Base-by-base conservation (phyloP, 352 stramenopile genomes). In the Globisporangium iwayamae region DNA sequence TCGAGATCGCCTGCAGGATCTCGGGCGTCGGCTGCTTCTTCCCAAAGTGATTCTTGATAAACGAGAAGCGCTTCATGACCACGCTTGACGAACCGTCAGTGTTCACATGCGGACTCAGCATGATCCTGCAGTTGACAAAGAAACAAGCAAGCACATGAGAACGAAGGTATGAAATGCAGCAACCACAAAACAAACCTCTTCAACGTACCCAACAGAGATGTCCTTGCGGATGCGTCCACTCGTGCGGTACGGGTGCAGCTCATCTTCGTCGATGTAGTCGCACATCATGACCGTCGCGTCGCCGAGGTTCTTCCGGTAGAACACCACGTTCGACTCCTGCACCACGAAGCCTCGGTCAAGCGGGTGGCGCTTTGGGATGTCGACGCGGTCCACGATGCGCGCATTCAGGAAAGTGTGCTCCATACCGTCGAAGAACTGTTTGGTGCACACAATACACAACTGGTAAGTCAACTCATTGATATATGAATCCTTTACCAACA, bases 51-150 rank as follows among this genome's bases (percentile, higher is more conserved):
- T 88, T 78, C 53, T 78, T 79, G 56, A 88, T 78, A 60, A 89
- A 87, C 57, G 78, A 89, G 56, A 89, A 89, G 9, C 80, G 80
- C 54, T 85, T 81, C 71, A 90, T 78, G 47, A 90, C 67, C 34
- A 90, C 78, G 32, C 62, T 69, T 47, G 74, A 30, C 9, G 60
- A 60, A n/a, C 81, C 81, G 14, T 66, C 62, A 2, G 62, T 52
- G 6, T 80, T 71, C 8, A 82, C 64, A 52, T 79, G 71, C 9
- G 73, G 74, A 58, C 68, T 69, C 36, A 88, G 60, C 52, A 74
- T 72, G 43, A 85, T 81, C 22, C 67, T 65, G 66, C 32, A 41
- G 7, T 48, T 48, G 43, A 48, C 13, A 34, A 34, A 32, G 9
- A 46, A 36, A 47, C 22, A 39, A 56, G 38, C 18, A 34, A n/a